phyloP scores from a whole-genome alignment of 2,329 filamentous ascomycete species.

The Alternaria panax region DNA sequence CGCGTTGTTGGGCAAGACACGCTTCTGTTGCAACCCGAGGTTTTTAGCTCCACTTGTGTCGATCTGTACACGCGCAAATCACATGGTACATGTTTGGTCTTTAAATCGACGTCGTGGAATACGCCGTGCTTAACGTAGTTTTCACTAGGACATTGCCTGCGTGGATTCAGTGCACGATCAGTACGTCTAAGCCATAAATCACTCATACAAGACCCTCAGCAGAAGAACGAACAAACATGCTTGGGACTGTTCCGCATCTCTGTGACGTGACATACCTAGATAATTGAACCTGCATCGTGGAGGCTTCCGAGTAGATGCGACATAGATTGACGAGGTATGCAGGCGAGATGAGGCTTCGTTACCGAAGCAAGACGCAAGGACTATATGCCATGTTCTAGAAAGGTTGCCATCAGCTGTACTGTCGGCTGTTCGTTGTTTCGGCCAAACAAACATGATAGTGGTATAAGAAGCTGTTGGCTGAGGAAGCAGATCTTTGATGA shows the following conservation, averaged over 20 bases:
- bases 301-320: not conserved
- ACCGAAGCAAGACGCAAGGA: not conserved
- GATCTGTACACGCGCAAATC: not conserved
- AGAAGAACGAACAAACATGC: not conserved
- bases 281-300: not conserved
- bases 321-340: not conserved
- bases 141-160: not conserved
- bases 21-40: not conserved
- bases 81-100: not conserved
- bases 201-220: not conserved
- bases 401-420: not conserved
- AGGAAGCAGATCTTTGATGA: not conserved
- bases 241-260: not conserved
- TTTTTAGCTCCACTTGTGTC: not conserved
- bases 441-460: not conserved
- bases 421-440: not conserved
- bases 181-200: not conserved
- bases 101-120: slow-evolving; percentile 6
- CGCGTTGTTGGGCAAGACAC: not conserved
- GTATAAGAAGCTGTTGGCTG: not conserved
- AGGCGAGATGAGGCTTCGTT: not conserved
- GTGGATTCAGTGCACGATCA: not conserved
- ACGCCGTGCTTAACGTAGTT: not conserved
- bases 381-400: not conserved
- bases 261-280: not conserved